These are phyloP conservation scores for Neoarthrinium moseri DNA, from an alignment of 2,329 filamentous ascomycete genomes.

Conservation along the genomic window DNA sequence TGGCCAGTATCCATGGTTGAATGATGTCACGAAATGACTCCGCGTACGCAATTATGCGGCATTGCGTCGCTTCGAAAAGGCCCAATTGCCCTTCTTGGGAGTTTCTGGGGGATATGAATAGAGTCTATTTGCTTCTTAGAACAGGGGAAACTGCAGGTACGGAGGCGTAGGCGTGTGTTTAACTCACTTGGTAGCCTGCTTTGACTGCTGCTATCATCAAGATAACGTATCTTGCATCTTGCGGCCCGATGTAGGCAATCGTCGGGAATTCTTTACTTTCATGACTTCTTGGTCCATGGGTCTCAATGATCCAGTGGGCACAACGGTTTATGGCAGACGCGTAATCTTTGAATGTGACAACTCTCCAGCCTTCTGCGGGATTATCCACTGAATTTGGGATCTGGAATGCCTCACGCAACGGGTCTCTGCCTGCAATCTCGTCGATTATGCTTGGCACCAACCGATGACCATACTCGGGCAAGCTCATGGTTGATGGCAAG, in stretches of 20 bases:
- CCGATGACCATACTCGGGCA: constrained; percentile 22
- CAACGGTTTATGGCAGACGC: constrained; percentile 39
- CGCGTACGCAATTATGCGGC: constrained; percentile 32
- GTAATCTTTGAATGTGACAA: constrained; percentile 33
- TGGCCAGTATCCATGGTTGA: constrained; percentile 30
- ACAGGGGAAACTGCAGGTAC: too few species aligned
- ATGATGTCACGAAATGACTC: constrained; percentile 22
- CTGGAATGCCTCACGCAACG: constrained; percentile 31
- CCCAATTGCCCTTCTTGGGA: constrained; percentile 36
- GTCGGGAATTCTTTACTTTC: constrained; percentile 36
- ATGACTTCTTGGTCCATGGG: too few species aligned
- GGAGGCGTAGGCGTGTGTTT: too few species aligned
- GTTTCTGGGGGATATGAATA: constrained; percentile 42
- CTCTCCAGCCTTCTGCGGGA: constrained; percentile 38
- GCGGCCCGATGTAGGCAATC: constrained; percentile 44
- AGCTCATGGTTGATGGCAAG: too few species aligned
- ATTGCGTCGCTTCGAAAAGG: constrained; percentile 37
- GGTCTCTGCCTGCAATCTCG: constrained; percentile 30
- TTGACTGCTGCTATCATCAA: constrained; percentile 23
- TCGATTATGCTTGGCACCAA: constrained; percentile 38
- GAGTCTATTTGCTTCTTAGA: constrained; percentile 19
- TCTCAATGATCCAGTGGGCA: constrained; percentile 30
- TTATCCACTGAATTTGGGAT: constrained; percentile 30
- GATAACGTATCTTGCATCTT: constrained; percentile 26
- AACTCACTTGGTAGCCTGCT: neutral